A percentile compares a stretch with the other conserved stretches of the same genome.
These are phyloP conservation scores for Diplosphaera chodatii DNA, from an alignment of 139 green algal species.

Conservation along the genomic window DNA sequence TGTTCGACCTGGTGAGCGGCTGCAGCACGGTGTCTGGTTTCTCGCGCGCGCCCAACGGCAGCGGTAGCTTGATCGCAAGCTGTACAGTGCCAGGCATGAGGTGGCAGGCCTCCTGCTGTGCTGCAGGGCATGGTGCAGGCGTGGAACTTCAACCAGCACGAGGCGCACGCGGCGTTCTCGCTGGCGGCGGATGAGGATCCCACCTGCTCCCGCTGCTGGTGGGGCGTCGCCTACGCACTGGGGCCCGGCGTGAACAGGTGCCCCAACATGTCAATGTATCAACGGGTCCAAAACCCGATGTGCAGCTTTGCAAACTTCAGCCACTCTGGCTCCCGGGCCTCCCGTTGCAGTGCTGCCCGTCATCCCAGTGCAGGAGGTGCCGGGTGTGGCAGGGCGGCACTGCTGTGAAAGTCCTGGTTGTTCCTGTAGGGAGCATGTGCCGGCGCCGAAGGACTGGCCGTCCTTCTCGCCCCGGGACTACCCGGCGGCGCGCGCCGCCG, in stretches of 20 bases:
- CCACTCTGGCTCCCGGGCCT: too few relatives aligned
- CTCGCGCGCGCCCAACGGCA: too few relatives aligned
- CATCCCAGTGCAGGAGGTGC: too few relatives aligned
- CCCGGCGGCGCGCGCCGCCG: neutral
- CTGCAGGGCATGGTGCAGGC: slow-evolving; percentile 32
- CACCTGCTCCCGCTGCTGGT: slow-evolving; percentile 23
- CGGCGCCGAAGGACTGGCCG: neutral
- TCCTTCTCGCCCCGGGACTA: slow-evolving; percentile 14
- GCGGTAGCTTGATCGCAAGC: too few relatives aligned
- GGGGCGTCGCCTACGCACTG: slow-evolving; percentile 26
- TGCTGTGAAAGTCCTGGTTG: too few relatives aligned
- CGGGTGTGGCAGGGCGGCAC: too few relatives aligned
- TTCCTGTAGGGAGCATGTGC: slow-evolving; percentile 15
- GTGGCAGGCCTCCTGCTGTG: too few relatives aligned
- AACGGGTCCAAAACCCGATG: neutral
- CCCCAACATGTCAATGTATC: too few relatives aligned
- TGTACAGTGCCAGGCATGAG: too few relatives aligned
- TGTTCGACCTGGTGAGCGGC: neutral
- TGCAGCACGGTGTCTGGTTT: neutral
- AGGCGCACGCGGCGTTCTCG: slow-evolving; percentile 27
- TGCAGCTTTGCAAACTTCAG: too few relatives aligned
- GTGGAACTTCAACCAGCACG: slow-evolving; percentile 37
- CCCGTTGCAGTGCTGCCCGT: too few relatives aligned
- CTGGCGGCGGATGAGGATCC: slow-evolving; percentile 18
- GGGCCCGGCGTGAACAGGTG: slow-evolving; percentile 26